These are phyloP conservation scores for Diaporthe batatas DNA, from an alignment of 2,329 filamentous ascomycete genomes.

Conservation along the genomic window DNA sequence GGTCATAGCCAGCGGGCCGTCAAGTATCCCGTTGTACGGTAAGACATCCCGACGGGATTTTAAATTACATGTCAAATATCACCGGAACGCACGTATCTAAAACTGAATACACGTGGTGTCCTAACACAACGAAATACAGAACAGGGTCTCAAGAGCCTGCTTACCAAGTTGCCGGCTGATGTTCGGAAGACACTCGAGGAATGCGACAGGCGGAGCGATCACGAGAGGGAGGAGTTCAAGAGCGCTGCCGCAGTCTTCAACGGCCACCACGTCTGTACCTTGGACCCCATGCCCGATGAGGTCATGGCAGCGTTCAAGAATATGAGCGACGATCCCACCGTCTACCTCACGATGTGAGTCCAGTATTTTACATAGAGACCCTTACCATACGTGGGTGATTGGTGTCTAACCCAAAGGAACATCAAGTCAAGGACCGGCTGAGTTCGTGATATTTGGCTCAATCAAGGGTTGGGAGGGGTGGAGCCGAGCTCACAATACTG, in stretches of 20 bases:
- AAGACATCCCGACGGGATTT: neutral
- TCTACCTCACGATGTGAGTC: constrained; percentile 46
- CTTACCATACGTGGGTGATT: too few species aligned
- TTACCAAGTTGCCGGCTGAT: constrained; percentile 44
- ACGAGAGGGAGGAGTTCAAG: constrained; percentile 45
- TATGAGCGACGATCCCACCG: constrained; percentile 44
- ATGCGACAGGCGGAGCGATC: constrained; percentile 43
- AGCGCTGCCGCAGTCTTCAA: constrained; percentile 42
- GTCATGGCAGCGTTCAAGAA: constrained; percentile 43
- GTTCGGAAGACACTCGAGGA: constrained; percentile 42
- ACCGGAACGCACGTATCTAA: too few species aligned
- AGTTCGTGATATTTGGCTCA: constrained; percentile 46
- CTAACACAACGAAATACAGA: neutral
- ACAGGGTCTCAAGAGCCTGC: constrained; percentile 41
- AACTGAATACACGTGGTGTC: too few species aligned
- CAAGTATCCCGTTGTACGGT: constrained; percentile 46
- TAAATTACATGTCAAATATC: too few species aligned
- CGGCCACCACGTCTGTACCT: constrained; percentile 42
- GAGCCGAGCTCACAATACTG: constrained; percentile 45
- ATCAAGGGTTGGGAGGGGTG: constrained; percentile 47
- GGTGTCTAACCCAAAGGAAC: neutral
- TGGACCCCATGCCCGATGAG: constrained; percentile 45
- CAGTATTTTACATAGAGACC: neutral
- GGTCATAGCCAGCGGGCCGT: constrained; percentile 45
- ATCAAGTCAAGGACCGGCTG: constrained; percentile 48